phyloP scores from a whole-genome alignment of 2,329 filamentous ascomycete species.

The Claviceps purpurea region DNA sequence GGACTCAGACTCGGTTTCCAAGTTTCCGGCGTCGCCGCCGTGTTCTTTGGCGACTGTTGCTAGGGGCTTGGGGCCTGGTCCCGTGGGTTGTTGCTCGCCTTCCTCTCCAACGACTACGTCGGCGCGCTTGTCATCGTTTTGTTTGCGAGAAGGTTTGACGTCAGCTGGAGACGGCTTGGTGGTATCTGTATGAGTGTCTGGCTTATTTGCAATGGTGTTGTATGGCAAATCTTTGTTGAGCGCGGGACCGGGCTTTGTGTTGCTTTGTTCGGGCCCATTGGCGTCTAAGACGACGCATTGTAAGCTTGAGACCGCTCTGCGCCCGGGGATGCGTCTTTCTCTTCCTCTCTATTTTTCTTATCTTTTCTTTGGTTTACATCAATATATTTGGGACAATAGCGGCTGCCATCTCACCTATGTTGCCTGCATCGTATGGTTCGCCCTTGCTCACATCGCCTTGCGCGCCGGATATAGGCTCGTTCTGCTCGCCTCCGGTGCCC shows the following conservation, averaged over 20 bases:
- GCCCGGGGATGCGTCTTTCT: background rate
- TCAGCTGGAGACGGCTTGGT: background rate
- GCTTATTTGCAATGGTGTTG: background rate
- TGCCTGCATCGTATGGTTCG: conserved; percentile 70
- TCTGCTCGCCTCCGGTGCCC: conserved; percentile 25
- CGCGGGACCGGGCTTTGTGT: background rate
- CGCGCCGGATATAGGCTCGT: conserved; percentile 61
- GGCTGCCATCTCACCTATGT: conserved; percentile 35
- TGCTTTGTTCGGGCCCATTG: background rate
- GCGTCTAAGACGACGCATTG: background rate
- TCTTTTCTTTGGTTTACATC: background rate
- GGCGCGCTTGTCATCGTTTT: conserved; percentile 13
- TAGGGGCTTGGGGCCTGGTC: conserved; percentile 17
- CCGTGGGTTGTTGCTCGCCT: conserved; percentile 19
- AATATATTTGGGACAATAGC: background rate
- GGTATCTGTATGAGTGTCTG: background rate
- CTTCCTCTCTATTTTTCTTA: background rate
- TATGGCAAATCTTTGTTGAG: background rate
- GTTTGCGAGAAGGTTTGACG: background rate
- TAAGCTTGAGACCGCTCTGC: too few species aligned
- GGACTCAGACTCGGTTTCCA: background rate
- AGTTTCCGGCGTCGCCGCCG: conserved; percentile 19
- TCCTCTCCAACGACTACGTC: conserved; percentile 20
- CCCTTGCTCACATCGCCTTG: conserved; percentile 51
- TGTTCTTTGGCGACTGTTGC: conserved; percentile 21